Evolutionary conservation across 2,329 filamentous ascomycete genomes (phyloP), one percentile per base, ranked within the genome.

Genomic region (Phaeophleospora eucalypticola): DNA sequence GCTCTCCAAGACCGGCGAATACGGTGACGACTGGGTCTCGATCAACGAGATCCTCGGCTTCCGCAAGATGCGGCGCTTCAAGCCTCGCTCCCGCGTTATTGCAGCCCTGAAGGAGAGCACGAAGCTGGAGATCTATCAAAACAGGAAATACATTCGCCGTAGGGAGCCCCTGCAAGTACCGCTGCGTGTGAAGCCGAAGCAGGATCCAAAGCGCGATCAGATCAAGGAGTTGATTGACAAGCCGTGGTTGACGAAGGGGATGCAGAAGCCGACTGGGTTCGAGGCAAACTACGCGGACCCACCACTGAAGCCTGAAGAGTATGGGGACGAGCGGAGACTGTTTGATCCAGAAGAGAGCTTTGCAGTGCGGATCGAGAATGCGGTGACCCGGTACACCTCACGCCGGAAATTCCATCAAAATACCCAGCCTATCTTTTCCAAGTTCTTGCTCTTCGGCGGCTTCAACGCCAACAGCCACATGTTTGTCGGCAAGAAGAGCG

Each of bases 401-500:
- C 86, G 83, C 38, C 85, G 90, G 24, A 89, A 87, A 54, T 78
- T 95, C 48, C 79, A 86, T 48, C 66, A 73, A 10, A 73, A 80
- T 3, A 81, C 82, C 18, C 66, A 73, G 3, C 72, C 77, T 15
- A 71, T 89, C 27, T 93, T 98, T 68, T 77, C 80, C 60, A 87
- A 86, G 54, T 95, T 93, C 62, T 79, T 97, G 47, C 77, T 80
- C 29, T 84, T 91, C 36, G 93, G 93, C 2, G 91, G 93, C 3
- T 78, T 98, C 34, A 83, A 89, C 36, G 71, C 77, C 6, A 68
- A 72, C 0, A 73, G 68, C 2, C 81, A 79, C 44, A 73, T 77
- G 64, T 94, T 90, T 59, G 79, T 71, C 8, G 79, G 80, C 10
- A 56, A 58, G n/a, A 39, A 55, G 18, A 49, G 36, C 15, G 54